Base-by-base conservation (phyloP, 2,329 filamentous ascomycete species). In the Alternaria novae-zelandiae region DNA sequence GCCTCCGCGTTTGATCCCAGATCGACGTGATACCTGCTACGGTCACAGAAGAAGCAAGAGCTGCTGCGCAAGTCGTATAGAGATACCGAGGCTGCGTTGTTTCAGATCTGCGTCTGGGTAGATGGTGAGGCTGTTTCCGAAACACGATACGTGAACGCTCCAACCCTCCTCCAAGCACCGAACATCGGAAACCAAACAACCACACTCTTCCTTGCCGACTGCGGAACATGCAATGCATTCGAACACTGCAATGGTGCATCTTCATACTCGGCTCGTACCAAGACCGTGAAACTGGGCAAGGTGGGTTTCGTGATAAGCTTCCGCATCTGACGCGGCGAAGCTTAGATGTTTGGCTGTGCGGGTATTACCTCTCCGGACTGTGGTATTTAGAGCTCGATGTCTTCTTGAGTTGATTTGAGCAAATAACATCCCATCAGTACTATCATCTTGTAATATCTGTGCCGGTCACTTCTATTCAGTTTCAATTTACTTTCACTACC, bases 381-480 rank as follows among this genome's bases (percentile, higher is more conserved):
- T 59, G 26, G 30, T 62, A 62, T 59, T 53, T 62, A 62, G 43
- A 4, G 13, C 5, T 26, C 28, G 11, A 12, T 10, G 45, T 36
- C 53, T 15, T 43, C 51, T 21, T 62, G 32, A 63, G 51, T 15
- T 56, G 20, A 50, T 57, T 53, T 56, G 55, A 64, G 54, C 45
- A 53, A 61, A 23, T 64, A 20, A 26, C 25, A 32, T 41, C 25
- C 20, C 13, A 30, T 68, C 63, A 25, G 53, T 59, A 60, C 60
- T 61, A 67, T 62, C 61, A 63, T 59, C 56, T 68, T 70, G 9
- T 69, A 68, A 67, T 65, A 61, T 57, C 49, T 67, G 73, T 77
- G 75, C 74, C 66, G 75, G 73, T 65, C 75, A 76, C 73, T 66
- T 66, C 66, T 59, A 47, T 64, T 71, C 54, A 57, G 56, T 64